Evolutionary conservation across 495 filamentous ascomycete species (phyloP), one percentile per base, ranked within the genome.

Genomic region (Amorphotheca resinae): DNA sequence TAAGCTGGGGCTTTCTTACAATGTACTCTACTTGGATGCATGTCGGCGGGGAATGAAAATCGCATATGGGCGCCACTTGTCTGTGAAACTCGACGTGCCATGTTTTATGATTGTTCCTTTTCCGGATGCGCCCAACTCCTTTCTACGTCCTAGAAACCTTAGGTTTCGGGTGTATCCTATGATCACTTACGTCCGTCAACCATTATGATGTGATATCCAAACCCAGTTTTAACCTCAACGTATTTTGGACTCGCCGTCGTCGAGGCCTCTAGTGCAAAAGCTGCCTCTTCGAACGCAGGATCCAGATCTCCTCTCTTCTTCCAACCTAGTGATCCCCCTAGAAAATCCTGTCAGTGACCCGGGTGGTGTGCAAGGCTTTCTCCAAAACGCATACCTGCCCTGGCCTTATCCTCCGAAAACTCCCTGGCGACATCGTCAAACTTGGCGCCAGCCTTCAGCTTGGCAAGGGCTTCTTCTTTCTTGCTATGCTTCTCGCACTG

Each of bases 171-270:
- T n/a, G n/a, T n/a, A n/a, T n/a, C n/a, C n/a, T 2, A 2, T 11
- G 16, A 28, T 47, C 31, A 83, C 55, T 80, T 80, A 55, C 80
- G 62, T 21, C 77, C 81, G 51, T 80, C 82, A 3, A 94, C 84
- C 79, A 94, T 91, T 44, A 95, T 79, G 41, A 94, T 78, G 63
- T 95, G 88, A 68, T 94, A 94, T n/a, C 88, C 88, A 64, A 79
- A 79, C 7, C 69, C 67, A 2, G 86, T 89, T 67, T 93, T 93
- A 22, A 77, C 80, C 64, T 93, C 83, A 11, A 64, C 83, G 57
- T 72, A 83, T 54, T 79, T 81, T 5, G 87, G 84, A 45, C 68
- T 84, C 9, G 56, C 71, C n/a, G 79, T 85, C 16, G 81, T 80
- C 58, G 82, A 87, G 0, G 76, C 66, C 50, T 84, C 80, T 30